These are phyloP conservation scores for Silene coronaria DNA, from an alignment of 179 eudicot species.

Conservation along the genomic window DNA sequence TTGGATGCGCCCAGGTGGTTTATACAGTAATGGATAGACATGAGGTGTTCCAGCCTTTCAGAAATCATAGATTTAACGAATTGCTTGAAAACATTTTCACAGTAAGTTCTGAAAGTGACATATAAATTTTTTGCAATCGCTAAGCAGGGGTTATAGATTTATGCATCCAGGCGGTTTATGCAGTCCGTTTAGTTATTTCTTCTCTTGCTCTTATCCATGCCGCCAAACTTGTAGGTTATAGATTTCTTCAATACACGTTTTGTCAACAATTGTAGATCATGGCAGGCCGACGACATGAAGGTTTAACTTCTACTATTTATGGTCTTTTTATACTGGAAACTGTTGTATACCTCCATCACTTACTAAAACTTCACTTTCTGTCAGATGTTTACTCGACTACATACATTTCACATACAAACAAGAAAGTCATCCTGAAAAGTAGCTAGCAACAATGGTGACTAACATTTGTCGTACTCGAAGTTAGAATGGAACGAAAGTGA, in stretches of 20 bases:
- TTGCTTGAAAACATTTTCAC: conserved; percentile 88
- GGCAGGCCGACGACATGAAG: conserved; percentile 98
- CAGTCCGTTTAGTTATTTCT: neutral
- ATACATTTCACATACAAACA: conserved; percentile 91
- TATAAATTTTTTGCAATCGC: neutral
- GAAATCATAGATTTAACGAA: conserved; percentile 78
- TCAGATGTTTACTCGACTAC: conserved; percentile 80
- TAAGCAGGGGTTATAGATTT: neutral
- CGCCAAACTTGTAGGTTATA: conserved; percentile 44
- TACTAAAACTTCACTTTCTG: neutral
- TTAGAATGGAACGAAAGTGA: no score
- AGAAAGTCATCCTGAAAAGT: conserved; percentile 96
- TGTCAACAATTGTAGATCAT: conserved; percentile 64
- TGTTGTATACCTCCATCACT: neutral
- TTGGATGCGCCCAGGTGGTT: conserved; percentile 67
- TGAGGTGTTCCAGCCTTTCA: conserved; percentile 90
- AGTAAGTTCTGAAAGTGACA: conserved; percentile 38
- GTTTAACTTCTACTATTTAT: conserved; percentile 28
- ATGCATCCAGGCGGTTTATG: neutral
- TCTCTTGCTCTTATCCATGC: neutral
- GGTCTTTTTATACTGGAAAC: neutral
- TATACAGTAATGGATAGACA: conserved; percentile 94
- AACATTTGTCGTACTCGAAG: no score
- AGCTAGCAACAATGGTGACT: no score
- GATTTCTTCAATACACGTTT: conserved; percentile 88